A percentile compares a stretch with the other conserved stretches of the same genome.
Conservation (phyloP, 2,329 filamentous ascomycete species). For the Trematosphaeria pertusa region DNA sequence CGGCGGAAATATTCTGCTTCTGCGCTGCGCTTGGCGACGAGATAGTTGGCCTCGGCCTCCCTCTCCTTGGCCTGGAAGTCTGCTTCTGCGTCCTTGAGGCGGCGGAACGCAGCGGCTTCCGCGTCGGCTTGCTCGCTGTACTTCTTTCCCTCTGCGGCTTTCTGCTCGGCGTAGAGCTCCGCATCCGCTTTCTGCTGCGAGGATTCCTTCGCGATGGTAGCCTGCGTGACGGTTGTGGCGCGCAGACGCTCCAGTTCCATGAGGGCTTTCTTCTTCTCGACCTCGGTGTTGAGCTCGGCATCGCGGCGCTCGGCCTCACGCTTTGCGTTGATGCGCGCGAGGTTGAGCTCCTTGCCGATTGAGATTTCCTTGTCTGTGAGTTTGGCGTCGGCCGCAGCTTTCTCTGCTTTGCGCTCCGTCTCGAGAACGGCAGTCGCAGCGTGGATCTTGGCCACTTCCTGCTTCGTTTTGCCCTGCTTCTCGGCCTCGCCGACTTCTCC, state of each 20-base stretch:
- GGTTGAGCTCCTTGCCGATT: constrained; percentile 75
- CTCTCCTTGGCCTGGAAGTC: constrained; percentile 49
- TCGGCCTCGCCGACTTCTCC: constrained; percentile 80
- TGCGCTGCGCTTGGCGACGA: constrained; percentile 53
- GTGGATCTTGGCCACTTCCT: constrained; percentile 87
- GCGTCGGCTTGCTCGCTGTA: constrained; percentile 68
- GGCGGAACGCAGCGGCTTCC: constrained; percentile 60
- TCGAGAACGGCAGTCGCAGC: constrained; percentile 84
- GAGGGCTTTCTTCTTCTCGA: constrained; percentile 77
- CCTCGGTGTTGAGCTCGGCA: constrained; percentile 79
- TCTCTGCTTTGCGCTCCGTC: constrained; percentile 83
- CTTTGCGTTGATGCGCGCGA: constrained; percentile 75
- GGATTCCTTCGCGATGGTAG: constrained; percentile 71
- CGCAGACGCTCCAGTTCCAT: constrained; percentile 83
- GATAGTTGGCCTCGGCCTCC: constrained; percentile 58
- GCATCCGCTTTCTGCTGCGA: constrained; percentile 73
- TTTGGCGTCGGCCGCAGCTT: constrained; percentile 77
- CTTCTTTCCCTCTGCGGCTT: constrained; percentile 57
- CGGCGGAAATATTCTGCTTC: constrained; percentile 50
- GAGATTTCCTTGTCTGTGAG: constrained; percentile 75
- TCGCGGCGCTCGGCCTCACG: constrained; percentile 77
- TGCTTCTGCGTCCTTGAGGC: constrained; percentile 52
- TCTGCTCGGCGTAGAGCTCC: constrained; percentile 57
- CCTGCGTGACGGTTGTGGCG: constrained; percentile 79
- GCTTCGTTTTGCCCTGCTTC: constrained; percentile 80